Percentiles rank a stretch among this genome's conserved stretches.
Conservation (phyloP, 495 filamentous ascomycete genomes). For the Neurospora hispaniola region DNA sequence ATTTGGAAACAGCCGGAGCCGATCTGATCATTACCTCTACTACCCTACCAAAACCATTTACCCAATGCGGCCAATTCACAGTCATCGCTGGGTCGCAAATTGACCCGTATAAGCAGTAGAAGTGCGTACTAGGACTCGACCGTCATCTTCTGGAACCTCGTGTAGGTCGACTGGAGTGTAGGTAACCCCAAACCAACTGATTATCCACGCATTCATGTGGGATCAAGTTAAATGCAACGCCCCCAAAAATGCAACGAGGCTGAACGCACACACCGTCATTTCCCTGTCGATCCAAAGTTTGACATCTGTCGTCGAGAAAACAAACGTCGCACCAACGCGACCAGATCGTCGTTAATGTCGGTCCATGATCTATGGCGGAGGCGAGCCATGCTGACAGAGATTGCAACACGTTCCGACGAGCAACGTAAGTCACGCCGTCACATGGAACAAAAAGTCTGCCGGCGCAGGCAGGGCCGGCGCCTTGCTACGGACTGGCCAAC, state of each 20-base stretch:
- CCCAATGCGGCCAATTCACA: not conserved
- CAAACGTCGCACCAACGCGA: not conserved
- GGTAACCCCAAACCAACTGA: too few species aligned
- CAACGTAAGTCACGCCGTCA: not conserved
- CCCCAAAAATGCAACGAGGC: too few species aligned
- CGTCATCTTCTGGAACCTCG: too few species aligned
- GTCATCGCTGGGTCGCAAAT: not conserved
- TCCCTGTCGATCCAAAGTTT: not conserved
- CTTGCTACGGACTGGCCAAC: not conserved
- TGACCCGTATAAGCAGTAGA: not conserved
- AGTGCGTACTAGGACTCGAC: not conserved
- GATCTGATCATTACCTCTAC: too few species aligned
- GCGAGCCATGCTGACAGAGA: not conserved
- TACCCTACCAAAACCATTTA: too few species aligned
- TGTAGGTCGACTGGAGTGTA: too few species aligned
- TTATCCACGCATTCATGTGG: too few species aligned
- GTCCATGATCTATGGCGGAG: not conserved
- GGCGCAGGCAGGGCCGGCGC: not conserved
- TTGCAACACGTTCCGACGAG: not conserved
- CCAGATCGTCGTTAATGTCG: not conserved
- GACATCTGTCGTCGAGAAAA: not conserved
- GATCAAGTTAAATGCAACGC: too few species aligned
- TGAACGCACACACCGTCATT: not conserved
- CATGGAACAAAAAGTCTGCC: not conserved
- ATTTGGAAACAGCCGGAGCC: too few species aligned